Conservation (phyloP, 2,329 filamentous ascomycete species). For the Pseudocercospora ulei region DNA sequence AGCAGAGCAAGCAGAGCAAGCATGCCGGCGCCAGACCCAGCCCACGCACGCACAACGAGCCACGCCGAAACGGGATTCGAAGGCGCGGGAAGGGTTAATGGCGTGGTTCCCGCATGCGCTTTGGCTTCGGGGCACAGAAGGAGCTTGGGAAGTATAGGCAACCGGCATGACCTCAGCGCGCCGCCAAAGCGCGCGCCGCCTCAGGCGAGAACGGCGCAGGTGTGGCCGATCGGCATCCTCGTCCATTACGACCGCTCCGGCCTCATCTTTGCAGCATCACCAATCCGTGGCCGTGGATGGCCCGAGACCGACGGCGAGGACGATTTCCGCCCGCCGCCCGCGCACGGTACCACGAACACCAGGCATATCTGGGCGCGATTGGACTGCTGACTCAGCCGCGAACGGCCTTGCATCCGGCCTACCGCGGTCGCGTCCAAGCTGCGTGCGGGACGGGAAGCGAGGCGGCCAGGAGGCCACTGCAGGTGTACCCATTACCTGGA, state of each 20-base stretch:
- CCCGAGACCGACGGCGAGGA: too few relatives aligned
- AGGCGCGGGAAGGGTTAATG: too few relatives aligned
- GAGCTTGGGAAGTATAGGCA: too few relatives aligned
- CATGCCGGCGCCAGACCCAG: not conserved
- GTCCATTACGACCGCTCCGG: not conserved
- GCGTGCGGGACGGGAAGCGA: not conserved
- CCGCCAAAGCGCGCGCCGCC: too few relatives aligned
- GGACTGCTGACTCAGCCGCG: not conserved
- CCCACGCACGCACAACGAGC: too few relatives aligned
- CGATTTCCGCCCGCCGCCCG: not conserved
- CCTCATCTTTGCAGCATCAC: slow-evolving; percentile 1
- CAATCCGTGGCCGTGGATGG: too few relatives aligned
- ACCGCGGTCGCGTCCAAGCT: not conserved
- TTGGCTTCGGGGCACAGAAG: too few relatives aligned
- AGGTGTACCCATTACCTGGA: too few relatives aligned
- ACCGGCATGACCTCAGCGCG: too few relatives aligned
- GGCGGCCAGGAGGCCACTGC: slow-evolving; percentile 2
- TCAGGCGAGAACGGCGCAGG: slow-evolving; percentile 2
- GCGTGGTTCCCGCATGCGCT: too few relatives aligned
- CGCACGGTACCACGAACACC: not conserved
- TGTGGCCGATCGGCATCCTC: not conserved
- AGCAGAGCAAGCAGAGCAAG: too few relatives aligned
- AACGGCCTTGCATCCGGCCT: slow-evolving; percentile 1
- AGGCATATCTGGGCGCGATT: not conserved
- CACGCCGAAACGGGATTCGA: too few relatives aligned